Evolutionary conservation across 306 rosid genomes (phyloP), one percentile per base, ranked within the genome.

Genomic region (Cicer judaicum): DNA sequence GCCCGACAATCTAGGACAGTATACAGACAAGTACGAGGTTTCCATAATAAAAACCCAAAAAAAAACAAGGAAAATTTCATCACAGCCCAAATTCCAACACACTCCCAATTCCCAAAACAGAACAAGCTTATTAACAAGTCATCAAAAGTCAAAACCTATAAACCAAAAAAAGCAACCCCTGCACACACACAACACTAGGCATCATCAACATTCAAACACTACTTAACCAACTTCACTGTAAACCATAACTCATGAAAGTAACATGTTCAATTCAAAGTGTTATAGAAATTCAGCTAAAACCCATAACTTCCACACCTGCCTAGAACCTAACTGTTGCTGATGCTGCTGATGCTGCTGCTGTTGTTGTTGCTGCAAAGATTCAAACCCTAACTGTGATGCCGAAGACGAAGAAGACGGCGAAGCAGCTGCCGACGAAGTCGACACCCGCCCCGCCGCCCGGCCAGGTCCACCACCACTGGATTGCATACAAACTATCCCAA

Each of bases 391-490:
- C 70, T 91, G 98, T 4, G 98, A 89, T 10, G 96, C 98, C 11
- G 98, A 94, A 7, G 98, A 94, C 0, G 98, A 90, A 5, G 99
- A 94, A 13, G 99, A 81, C 6, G 97, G 96, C 10, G 98, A 91
- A 1, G 99, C 96, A 38, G 97, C 93, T 12, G 99, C 90, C 11
- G 99, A 87, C 0, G 93, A 84, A 19, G 98, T 82, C 24, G 87
- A 76, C 19, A 89, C 86, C 85, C 95, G 85, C 40, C 96, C 96
- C 2, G 80, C 87, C 86, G 92, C 87, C 92, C 99, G 87, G 83
- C 90, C 71, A 77, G 93, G 89, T 42, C 91, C 98, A 49, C 96
- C 88, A 13, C 95, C 98, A 68, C 83, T 87, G 10, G 99, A 89
- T 70, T 92, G 99, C 99, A 94, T 94, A 83, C 89, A 85, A 83